Evolutionary conservation across 176 grass and related monocot genomes (phyloP), one percentile per base, ranked within the genome.

Genomic region (Avena sativa): DNA sequence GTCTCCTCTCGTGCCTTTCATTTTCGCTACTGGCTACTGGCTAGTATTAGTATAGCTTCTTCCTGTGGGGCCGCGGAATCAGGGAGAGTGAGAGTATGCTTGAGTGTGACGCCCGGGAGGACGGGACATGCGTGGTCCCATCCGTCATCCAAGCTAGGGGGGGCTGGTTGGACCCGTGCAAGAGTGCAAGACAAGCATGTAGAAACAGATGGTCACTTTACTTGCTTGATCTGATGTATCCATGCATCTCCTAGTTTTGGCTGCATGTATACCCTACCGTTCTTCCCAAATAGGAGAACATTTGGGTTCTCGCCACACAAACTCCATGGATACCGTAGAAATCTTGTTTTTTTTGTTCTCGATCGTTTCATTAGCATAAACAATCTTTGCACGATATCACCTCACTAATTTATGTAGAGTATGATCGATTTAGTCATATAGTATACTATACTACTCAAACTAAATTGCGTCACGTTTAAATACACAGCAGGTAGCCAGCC

Each of bases 241-340:
- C 23, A 44, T 74, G 44, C 71, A 4, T 75, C 21, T 75, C n/a
- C 71, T 74, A 14, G 46, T 74, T 74, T 50, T 74, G 71, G 71
- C 43, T 28, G n/a, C 1, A 26, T 15, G n/a, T 74, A 25, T 26
- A 50, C 12, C 12, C 46, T 76, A 32, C 49, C 73, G 13, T 40
- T 40, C 30, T 30, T 52, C 15, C 74, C 49, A 30, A 75, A 75
- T 3, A 26, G 47, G 23, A 52, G 47, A 28, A 74, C 44, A 3
- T 49, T 14, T 70, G 15, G 32, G 66, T 70, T 38, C 15, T 38
- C 34, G 32, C 66, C 9, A 69, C 0, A 38, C 7, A 19, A 48
- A 69, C 67, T 20, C 30, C 38, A 19, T 71, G 17, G 15, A 28
- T 7, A 5, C 32, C 63, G 23, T 63, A 63, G 15, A 13, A 12